Evolutionary conservation across 2,329 filamentous ascomycete species (phyloP).

Genomic region (Ceratocystis destructans): DNA sequence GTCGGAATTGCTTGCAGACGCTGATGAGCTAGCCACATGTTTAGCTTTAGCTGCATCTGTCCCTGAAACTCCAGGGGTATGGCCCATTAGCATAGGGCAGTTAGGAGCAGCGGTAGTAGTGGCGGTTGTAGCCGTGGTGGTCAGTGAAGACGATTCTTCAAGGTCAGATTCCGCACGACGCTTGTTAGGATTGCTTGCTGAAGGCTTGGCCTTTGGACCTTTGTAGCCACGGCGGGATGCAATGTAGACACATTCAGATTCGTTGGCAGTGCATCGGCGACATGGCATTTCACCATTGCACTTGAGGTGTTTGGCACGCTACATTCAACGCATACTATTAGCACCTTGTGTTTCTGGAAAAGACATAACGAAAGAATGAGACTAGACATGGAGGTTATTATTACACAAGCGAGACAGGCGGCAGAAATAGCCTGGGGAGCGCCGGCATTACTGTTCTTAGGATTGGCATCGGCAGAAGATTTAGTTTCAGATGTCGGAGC

Average conservation of each 20-base stretch:
- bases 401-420: conserved; percentile 43
- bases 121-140: conserved; percentile 5
- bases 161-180: conserved; percentile 17
- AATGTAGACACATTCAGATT: conserved; percentile 54
- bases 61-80: conserved; percentile 24
- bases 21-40: conserved; percentile 15
- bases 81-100: conserved; percentile 34
- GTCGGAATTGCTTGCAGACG: not conserved
- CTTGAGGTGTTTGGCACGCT: conserved; percentile 57
- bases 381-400: conserved; percentile 25
- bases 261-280: conserved; percentile 47
- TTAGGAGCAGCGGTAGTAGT: conserved; percentile 24
- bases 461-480: not conserved
- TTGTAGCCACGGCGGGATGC: conserved; percentile 65
- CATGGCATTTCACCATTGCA: conserved; percentile 61
- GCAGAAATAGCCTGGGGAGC: conserved; percentile 29
- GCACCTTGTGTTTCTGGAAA: not conserved
- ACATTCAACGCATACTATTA: conserved; percentile 8
- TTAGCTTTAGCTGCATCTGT: conserved; percentile 18
- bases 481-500: not conserved
- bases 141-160: conserved; percentile 10
- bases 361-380: not conserved
- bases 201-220: conserved; percentile 41
- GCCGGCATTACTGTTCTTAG: not conserved
- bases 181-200: conserved; percentile 30